Base-by-base conservation (phyloP, 2,329 filamentous ascomycete species). In the Laburnicola sp. region DNA sequence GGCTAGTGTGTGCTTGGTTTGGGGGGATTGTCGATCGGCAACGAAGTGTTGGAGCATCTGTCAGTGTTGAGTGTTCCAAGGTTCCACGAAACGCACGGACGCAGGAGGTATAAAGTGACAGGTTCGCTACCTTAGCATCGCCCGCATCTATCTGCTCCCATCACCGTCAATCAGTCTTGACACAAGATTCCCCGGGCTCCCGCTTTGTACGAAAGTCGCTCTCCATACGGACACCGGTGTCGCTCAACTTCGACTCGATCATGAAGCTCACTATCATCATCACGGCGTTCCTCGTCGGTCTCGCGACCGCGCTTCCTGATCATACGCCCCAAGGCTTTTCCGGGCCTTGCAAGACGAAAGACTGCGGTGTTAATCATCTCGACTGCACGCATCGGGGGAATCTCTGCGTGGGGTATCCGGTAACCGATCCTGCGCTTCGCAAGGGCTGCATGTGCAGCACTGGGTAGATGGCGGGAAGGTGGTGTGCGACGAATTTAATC, bases 371-470 rank as follows among this genome's bases (percentile, higher is more conserved):
- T 6, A 45, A 32, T 9, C 31, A 44, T 26, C 23, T 46, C 31
- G 48, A 47, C 23, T 61, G 58, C 31, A 40, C 28, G 8, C 25
- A 38, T 22, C n/a, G 25, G 11, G 54, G 50, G 8, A 37, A 50
- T 8, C 32, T 59, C 9, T 61, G 58, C 32, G 58, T 61, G 10
- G 28, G 34, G 28, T 60, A 42, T 30, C 58, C 58, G 28, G 10
- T 11, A 22, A 50, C 42, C 25, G 53, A 58, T 52, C 53, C 51
- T 3, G 53, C 58, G 7, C 26, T 42, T 9, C 50, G 58, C 35
- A 58, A 60, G 38, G 58, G 58, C 2, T 60, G 58, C 45, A 57
- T 56, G 10, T 60, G 58, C 46, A 49, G 44, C 38, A 16, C 25
- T 8, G 53, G 50, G 11, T 56, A 50, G 43, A 16, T 16, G 16